Evolutionary conservation across 306 rosid genomes (phyloP), one percentile per base, ranked within the genome.

Genomic region (Cucurbita argyrosperma): DNA sequence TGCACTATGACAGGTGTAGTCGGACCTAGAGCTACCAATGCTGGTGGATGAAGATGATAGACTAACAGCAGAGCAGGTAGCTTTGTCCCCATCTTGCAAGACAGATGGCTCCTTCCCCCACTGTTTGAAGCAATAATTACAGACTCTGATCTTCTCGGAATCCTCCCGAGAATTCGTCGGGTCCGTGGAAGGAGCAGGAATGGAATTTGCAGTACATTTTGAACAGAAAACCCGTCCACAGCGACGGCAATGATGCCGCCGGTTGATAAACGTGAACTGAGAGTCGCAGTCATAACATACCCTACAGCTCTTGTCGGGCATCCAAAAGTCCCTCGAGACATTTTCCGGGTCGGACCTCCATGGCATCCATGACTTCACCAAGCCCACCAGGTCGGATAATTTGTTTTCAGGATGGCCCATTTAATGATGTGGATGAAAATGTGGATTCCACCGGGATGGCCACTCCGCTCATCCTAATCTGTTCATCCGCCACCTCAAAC

Each of bases 201-300:
- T 75, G 6, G 87, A 82, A 75, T 95, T 89, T 66, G 82, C 53
- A n/a, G 99, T 88, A 77, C 99, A 95, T 80, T 78, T 88, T 21
- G 82, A 85, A 79, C 99, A 95, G 86, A 95, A 95, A 82, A 95
- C 86, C 4, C 92, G 86, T 8, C 99, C 99, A 80, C 99, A 95
- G 39, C 80, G 86, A 53, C 99, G 92, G 81, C 99, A 95, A 74
- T 95, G 99, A 80, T 91, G 99, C 68, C 83, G 87, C 10, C 99
- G 96, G 72, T 95, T 91, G 71, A 95, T 77, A 21, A 95, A 16
- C 56, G 87, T 89, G 81, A 95, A 95, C 70, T 88, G 97, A 9
- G 87, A 83, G 75, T 94, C 99, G 75, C 99, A 94, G 40, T 91
- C 97, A 63, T 94, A 94, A 77, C 99, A 94, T 51, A 91, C 92